Base-by-base conservation (phyloP, 2,329 filamentous ascomycete species). In the Trichophyton rubrum region DNA sequence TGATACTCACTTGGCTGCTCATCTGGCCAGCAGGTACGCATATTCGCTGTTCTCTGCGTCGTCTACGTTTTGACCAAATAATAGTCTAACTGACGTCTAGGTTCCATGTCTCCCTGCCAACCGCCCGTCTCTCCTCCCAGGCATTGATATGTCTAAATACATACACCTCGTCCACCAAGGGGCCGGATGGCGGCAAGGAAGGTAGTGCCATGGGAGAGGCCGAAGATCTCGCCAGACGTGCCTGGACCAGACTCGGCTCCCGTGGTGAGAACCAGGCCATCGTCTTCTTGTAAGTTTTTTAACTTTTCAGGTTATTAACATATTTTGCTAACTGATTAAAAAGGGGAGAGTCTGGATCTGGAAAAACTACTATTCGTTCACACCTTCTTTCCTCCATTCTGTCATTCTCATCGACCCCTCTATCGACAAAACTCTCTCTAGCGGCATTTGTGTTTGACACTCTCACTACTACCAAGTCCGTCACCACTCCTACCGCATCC, bases 401-500 rank as follows among this genome's bases (percentile, higher is more conserved):
- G 33, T 87, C 87, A 68, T 95, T 91, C 72, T 93, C 91, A 1
- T 90, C 90, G 0, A 97, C 93, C 11, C 93, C 93, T 0, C 78
- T 99, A 2, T 97, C 92, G 1, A 89, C 86, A 66, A 99, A 96
- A 74, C 81, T 96, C 20, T 96, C 92, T 2, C 86, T 95, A 57
- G 92, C 92, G 22, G 87, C 92, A 49, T 99, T 96, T 72, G 84
- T 97, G 62, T 99, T 99, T 72, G 93, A 99, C 71, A 88, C 90
- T 1, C 82, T 99, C 62, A 99, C 93, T 3, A 97, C 93, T 1
- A 99, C 93, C 27, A 99, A 99, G 77, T 95, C 92, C 1, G 86
- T 91, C 38, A 97, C 92, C 1, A 97, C 92, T 0, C 91, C 91
- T 1, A 96, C 90, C 1, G 93, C 93, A 30, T 97, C 92, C 58